phyloP scores from a whole-genome alignment of 1,284 basidiomycete genomes.

The Fomitopsis betulina region DNA sequence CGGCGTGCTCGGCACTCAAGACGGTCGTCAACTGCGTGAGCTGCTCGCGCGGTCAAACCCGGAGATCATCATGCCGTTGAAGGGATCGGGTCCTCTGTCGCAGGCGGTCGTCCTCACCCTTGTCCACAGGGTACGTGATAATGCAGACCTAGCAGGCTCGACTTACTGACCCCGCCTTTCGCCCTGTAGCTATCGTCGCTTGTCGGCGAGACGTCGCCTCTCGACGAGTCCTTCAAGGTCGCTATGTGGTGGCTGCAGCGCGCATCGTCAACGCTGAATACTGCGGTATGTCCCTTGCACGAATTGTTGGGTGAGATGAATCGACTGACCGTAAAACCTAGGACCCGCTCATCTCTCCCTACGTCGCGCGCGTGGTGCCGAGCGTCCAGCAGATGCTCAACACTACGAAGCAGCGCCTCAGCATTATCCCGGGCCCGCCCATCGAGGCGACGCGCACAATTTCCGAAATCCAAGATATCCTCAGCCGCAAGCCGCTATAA shows the following conservation, averaged over 20 bases:
- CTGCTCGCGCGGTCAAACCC: constrained; percentile 68
- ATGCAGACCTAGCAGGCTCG: not conserved
- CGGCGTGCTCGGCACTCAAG: constrained; percentile 66
- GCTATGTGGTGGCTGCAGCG: constrained; percentile 83
- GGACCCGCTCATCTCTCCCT: constrained; percentile 79
- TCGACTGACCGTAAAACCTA: constrained; percentile 20
- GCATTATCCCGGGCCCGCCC: constrained; percentile 68
- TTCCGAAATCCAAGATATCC: constrained; percentile 67
- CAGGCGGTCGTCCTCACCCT: constrained; percentile 79
- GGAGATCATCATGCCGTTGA: constrained; percentile 73
- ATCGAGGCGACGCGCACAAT: constrained; percentile 65
- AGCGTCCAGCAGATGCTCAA: constrained; percentile 71
- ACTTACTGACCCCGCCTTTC: constrained; percentile 4
- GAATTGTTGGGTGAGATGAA: not conserved
- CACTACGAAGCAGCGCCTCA: constrained; percentile 71
- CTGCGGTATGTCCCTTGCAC: constrained; percentile 45
- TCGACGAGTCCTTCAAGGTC: constrained; percentile 74
- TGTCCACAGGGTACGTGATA: constrained; percentile 63
- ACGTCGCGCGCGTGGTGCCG: constrained; percentile 73
- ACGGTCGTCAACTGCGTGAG: constrained; percentile 66
- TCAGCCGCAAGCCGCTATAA: constrained; percentile 54
- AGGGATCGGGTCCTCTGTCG: constrained; percentile 61
- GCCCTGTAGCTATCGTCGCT: constrained; percentile 56
- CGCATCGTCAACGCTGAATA: constrained; percentile 60
- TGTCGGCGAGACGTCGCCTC: constrained; percentile 68